These are phyloP conservation scores for Edaphochlamys debaryana DNA, from an alignment of 139 green algal genomes.

Conservation along the genomic window DNA sequence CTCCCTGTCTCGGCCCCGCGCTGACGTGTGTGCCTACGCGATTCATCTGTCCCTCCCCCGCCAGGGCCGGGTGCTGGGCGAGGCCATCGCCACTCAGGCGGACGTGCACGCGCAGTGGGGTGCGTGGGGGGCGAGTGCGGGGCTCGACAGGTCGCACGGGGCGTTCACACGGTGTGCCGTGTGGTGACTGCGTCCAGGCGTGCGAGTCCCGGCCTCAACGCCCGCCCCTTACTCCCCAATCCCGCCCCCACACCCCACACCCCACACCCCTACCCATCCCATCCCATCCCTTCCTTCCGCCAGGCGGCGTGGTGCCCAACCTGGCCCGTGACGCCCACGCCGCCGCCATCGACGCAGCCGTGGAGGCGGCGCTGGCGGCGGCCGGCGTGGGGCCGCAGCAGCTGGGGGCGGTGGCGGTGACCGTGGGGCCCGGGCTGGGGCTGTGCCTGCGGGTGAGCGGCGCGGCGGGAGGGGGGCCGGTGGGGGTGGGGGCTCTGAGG, in stretches of 20 bases:
- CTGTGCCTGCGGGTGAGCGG: constrained; percentile 85
- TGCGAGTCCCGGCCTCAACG: no score
- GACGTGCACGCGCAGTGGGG: constrained; percentile 92
- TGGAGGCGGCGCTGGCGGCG: constrained; percentile 74
- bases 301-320: constrained; percentile 93
- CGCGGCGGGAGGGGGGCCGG: background rate
- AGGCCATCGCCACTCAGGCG: constrained; percentile 77
- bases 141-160: no score
- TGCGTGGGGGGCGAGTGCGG: constrained; percentile 46
- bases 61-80: no score
- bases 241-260: no score
- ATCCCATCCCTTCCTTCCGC: background rate
- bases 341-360: constrained; percentile 90
- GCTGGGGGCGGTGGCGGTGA: constrained; percentile 92
- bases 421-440: constrained; percentile 92
- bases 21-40: no score
- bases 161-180: no score
- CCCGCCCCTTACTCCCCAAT: no score
- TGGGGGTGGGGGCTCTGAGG: background rate
- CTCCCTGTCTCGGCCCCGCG: no score
- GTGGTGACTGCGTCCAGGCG: no score
- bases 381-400: constrained; percentile 63
- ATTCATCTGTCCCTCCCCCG: no score
- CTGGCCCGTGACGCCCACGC: constrained; percentile 91
- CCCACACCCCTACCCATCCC: background rate